A percentile compares a stretch with the other conserved stretches of the same genome.
These are phyloP conservation scores for Neonectria sp. DNA, from an alignment of 2,329 filamentous ascomycete species.

Conservation along the genomic window DNA sequence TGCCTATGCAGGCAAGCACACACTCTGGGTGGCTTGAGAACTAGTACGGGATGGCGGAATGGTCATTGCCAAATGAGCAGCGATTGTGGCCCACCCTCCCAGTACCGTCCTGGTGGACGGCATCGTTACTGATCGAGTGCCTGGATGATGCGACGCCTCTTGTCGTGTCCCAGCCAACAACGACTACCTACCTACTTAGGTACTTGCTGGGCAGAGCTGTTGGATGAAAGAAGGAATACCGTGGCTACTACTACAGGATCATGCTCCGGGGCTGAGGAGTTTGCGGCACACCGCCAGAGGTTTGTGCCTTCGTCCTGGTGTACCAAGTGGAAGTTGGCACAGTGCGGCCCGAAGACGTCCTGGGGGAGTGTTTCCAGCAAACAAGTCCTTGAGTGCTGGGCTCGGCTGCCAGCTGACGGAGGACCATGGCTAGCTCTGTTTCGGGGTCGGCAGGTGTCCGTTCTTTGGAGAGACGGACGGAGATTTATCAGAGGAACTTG, in stretches of 20 bases:
- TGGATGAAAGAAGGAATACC: neutral
- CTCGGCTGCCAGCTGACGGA: constrained; percentile 9
- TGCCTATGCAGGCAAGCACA: constrained; percentile 24
- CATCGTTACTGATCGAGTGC: constrained; percentile 40
- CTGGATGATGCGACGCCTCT: constrained; percentile 33
- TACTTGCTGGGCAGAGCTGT: neutral
- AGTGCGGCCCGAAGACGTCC: constrained; percentile 14
- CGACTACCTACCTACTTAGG: neutral
- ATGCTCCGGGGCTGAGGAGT: constrained; percentile 34
- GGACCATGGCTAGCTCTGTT: constrained; percentile 17
- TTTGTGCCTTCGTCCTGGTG: constrained; percentile 37
- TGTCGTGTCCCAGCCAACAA: neutral
- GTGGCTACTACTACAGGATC: constrained; percentile 13
- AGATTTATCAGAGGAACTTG: neutral
- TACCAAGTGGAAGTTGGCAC: constrained; percentile 20
- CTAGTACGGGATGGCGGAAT: constrained; percentile 11
- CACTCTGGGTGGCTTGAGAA: constrained; percentile 30
- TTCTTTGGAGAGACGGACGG: neutral
- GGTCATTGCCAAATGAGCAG: constrained; percentile 55
- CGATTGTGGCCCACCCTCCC: constrained; percentile 46
- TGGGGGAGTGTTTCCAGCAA: constrained; percentile 46
- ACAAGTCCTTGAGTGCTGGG: too few species aligned
- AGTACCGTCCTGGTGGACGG: constrained; percentile 40
- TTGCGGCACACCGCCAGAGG: constrained; percentile 45
- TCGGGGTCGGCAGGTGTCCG: constrained; percentile 13